Conservation (phyloP, 2,329 filamentous ascomycete species). For the Monilinia fructicola region DNA sequence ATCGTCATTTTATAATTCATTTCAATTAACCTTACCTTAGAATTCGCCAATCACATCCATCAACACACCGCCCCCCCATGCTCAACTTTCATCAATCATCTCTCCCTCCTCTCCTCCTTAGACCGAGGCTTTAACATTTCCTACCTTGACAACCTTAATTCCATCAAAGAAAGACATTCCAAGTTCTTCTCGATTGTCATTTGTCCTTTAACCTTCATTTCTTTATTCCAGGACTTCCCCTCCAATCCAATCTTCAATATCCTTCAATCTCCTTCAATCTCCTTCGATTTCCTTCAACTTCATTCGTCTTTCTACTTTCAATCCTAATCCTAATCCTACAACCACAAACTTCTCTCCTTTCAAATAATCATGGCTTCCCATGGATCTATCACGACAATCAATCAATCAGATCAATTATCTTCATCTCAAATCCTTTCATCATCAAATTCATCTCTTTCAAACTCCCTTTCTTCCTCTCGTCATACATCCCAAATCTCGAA, state of each 20-base stretch:
- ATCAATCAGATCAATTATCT: conserved; percentile 45
- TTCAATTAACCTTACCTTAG: neutral
- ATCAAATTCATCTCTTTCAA: conserved; percentile 68
- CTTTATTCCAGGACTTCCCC: conserved; percentile 15
- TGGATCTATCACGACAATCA: conserved; percentile 35
- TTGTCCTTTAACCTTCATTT: conserved; percentile 14
- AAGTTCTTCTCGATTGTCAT: conserved; percentile 20
- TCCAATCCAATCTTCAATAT: neutral
- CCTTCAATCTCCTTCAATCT: neutral
- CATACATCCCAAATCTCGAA: conserved; percentile 77
- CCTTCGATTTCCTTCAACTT: neutral
- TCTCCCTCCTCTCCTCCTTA: neutral
- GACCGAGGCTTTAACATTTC: conserved; percentile 19
- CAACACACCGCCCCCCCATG: conserved; percentile 18
- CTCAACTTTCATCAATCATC: neutral
- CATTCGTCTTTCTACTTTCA: neutral
- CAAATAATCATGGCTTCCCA: conserved; percentile 34
- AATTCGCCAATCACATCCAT: conserved; percentile 5
- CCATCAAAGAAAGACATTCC: conserved; percentile 17
- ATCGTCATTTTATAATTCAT: conserved; percentile 1
- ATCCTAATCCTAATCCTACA: too few relatives aligned
- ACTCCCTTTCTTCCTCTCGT: conserved; percentile 55
- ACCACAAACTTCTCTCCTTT: neutral
- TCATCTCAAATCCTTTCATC: conserved; percentile 60
- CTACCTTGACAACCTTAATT: neutral